Evolutionary conservation across 2,329 filamentous ascomycete species (phyloP), one percentile per base, ranked within the genome.

Genomic region (Fonsecaea monophora): DNA sequence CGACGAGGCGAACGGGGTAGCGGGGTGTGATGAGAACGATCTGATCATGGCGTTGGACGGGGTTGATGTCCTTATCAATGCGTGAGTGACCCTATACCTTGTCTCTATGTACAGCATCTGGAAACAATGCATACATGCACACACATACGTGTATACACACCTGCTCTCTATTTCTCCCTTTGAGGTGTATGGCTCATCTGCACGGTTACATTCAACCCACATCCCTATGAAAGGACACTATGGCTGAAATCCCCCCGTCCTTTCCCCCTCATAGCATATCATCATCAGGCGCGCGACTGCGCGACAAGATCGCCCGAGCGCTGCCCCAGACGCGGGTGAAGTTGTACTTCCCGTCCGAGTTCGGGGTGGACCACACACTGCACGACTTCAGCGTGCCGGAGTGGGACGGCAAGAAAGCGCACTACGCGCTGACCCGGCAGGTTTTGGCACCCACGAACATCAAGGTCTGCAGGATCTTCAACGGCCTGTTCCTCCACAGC

Each of bases 271-370:
- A 21, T 38, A 66, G 64, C 8, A 64, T 77, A 60, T 74, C 75
- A 0, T 62, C 71, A 0, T 55, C 68, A 3, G 74, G 77, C 63
- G 72, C 77, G 40, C 56, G 59, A 10, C 74, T 78, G 64, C 75
- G 75, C 59, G 75, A 77, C 30, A 71, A 69, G 15, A 69, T 77
- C 35, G 67, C 74, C 25, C 66, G 64, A 9, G 66, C 68, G 1
- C 56, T 78, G 0, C 73, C 75, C 1, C 21, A 62, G 25, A 73
- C 77, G 0, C 54, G 69, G 0, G 65, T 79, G 34, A 73, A 72
- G 64, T 62, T 79, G 5, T 79, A 79, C 66, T 73, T 79, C 54
- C 75, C 75, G 10, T 78, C 78, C 4, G 77, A 79, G 34, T 79
- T 79, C 58, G 78, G 78, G 12, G 77, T 79, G 45, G 74, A 79